Evolutionary conservation across 345 rosid genomes (phyloP), one percentile per base, ranked within the genome.

Genomic region (Bruguiera parviflora): DNA sequence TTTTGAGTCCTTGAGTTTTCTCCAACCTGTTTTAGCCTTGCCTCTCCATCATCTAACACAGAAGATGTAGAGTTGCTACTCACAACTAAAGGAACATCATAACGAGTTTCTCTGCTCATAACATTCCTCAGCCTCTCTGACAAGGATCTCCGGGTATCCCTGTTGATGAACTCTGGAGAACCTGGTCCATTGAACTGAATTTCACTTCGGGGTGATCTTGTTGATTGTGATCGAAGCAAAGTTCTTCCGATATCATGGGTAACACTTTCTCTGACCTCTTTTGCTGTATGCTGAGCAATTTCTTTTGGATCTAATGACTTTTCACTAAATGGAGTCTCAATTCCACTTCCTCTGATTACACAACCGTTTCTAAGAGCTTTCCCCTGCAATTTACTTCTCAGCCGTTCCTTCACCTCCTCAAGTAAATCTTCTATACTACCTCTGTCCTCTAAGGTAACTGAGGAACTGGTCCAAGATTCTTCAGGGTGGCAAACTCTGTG

Each of bases 401-500:
- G 75, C 62, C 92, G 81, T 72, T 88, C 96, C 69, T 86, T 93
- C 66, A 89, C 97, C 79, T 95, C 96, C 73, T 87, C 87, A 49
- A 95, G 96, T 76, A 95, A 89, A 77, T 87, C 95, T 74, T 91
- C 96, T 35, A 91, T 88, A 66, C 96, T 81, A 29, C 84, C 85
- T 78, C 80, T 86, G 49, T 86, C 91, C 68, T 86, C 82, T 0
- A 77, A 76, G 22, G 84, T 83, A 28, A 87, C 89, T 0, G 92
- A 82, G 33, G 94, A 85, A 77, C 83, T 82, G 62, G 83, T 82
- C 77, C 83, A 73, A 46, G 87, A 86, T 31, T 84, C 93, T 72
- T 87, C 92, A 24, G 75, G 74, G 61, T 82, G 88, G 70, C 74
- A 82, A n/a, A 80, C 71, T 78, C 82, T 85, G 67, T 89, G 89